Evolutionary conservation across 2,329 filamentous ascomycete genomes (phyloP).

Genomic region (Colletotrichum godetiae): DNA sequence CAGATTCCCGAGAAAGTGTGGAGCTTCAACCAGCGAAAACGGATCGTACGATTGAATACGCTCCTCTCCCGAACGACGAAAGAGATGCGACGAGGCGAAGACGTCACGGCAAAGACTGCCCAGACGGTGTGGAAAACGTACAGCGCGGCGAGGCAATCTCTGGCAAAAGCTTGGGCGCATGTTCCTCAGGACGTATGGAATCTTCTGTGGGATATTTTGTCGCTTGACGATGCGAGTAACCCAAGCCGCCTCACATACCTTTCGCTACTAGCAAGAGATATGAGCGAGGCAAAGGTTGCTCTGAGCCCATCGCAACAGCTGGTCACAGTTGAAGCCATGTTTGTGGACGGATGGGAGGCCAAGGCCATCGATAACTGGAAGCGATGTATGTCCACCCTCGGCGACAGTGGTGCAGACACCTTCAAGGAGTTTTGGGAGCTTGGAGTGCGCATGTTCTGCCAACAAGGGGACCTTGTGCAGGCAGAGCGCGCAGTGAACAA

Average conservation of each 20-base stretch:
- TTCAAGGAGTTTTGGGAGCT: slow-evolving; percentile 71
- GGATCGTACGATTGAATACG: slow-evolving; percentile 50
- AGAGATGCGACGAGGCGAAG: slow-evolving; percentile 42
- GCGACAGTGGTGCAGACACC: slow-evolving; percentile 54
- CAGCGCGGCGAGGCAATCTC: slow-evolving; percentile 54
- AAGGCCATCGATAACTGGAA: slow-evolving; percentile 75
- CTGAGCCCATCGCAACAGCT: slow-evolving; percentile 70
- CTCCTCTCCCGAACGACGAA: slow-evolving; percentile 43
- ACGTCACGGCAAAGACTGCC: slow-evolving; percentile 46
- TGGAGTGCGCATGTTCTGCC: slow-evolving; percentile 73
- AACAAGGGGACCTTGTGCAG: slow-evolving; percentile 66
- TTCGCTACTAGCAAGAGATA: slow-evolving; percentile 72
- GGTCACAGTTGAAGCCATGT: slow-evolving; percentile 75
- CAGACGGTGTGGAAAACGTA: slow-evolving; percentile 62
- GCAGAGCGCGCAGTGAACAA: slow-evolving; percentile 67
- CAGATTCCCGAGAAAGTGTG: slow-evolving; percentile 51
- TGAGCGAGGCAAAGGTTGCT: slow-evolving; percentile 66
- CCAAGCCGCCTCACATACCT: slow-evolving; percentile 70
- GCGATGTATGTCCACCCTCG: slow-evolving; percentile 64
- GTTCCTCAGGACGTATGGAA: slow-evolving; percentile 72
- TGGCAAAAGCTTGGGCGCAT: slow-evolving; percentile 60
- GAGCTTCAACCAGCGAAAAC: slow-evolving; percentile 51
- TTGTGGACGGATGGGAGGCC: slow-evolving; percentile 69
- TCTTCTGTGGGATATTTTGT: slow-evolving; percentile 73
- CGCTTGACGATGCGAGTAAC: slow-evolving; percentile 61